These are phyloP conservation scores for Chlorella sp. DNA, from an alignment of 139 green algal genomes.

Conservation along the genomic window DNA sequence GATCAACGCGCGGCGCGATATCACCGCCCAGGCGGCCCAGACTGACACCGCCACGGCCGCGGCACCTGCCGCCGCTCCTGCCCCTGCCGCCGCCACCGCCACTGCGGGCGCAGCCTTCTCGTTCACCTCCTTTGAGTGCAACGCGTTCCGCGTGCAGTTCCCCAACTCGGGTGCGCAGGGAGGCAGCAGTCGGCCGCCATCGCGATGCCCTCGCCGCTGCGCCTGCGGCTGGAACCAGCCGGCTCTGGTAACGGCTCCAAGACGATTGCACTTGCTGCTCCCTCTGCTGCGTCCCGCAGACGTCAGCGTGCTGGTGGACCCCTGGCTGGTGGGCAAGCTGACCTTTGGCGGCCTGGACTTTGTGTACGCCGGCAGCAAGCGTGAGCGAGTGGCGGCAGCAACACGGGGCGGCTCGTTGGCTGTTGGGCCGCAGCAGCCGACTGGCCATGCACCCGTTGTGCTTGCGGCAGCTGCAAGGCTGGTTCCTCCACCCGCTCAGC, in stretches of 20 bases:
- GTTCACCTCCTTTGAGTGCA: slow-evolving; percentile 81
- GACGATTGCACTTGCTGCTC: too few species aligned
- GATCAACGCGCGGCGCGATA: background rate
- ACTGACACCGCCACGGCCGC: background rate
- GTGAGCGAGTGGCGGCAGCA: too few species aligned
- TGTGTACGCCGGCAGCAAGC: slow-evolving; percentile 78
- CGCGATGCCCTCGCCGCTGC: too few species aligned
- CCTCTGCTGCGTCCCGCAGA: too few species aligned
- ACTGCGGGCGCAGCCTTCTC: slow-evolving; percentile 35
- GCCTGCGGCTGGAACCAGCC: too few species aligned
- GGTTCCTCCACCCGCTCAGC: too few species aligned
- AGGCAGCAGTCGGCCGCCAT: too few species aligned
- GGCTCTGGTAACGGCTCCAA: too few species aligned
- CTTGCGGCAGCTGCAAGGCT: too few species aligned
- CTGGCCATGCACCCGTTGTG: too few species aligned
- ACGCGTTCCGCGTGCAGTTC: slow-evolving; percentile 74
- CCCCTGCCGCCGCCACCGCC: background rate
- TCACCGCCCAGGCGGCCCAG: background rate
- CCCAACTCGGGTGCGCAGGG: slow-evolving; percentile 64
- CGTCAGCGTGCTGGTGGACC: slow-evolving; percentile 82
- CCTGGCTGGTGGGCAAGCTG: slow-evolving; percentile 86
- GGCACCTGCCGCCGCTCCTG: background rate
- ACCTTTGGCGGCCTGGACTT: slow-evolving; percentile 76
- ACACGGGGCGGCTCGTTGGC: too few species aligned
- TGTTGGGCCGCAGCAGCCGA: too few species aligned